Conservation (phyloP, 352 stramenopile species). For the Phytophthora podocarpi region DNA sequence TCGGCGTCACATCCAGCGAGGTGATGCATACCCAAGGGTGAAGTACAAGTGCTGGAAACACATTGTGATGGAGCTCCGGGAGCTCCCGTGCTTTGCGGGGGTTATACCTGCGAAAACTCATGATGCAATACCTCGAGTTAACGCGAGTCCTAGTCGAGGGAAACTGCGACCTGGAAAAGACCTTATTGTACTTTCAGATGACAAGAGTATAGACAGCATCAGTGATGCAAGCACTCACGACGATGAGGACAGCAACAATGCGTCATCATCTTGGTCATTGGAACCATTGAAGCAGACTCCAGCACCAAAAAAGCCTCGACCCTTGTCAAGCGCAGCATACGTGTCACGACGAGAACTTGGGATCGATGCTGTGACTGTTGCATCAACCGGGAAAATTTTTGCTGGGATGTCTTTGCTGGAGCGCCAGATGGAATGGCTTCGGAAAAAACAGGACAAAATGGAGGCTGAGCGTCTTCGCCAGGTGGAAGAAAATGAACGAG, state of each 20-base stretch:
- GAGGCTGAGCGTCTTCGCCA: constrained; percentile 66
- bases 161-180: constrained; percentile 82
- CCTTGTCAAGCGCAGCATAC: constrained; percentile 26
- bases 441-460: constrained; percentile 81
- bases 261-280: constrained; percentile 27
- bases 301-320: constrained; percentile 19
- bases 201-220: constrained; percentile 22
- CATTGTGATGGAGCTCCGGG: constrained; percentile 75
- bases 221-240: constrained; percentile 23
- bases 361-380: constrained; percentile 6
- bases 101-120: constrained; percentile 13
- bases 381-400: constrained; percentile 49
- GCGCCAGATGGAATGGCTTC: constrained; percentile 78
- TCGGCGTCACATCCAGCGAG: constrained; percentile 66
- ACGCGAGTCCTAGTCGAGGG: constrained; percentile 67
- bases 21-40: constrained; percentile 63
- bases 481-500: constrained; percentile 71
- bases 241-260: constrained; percentile 32
- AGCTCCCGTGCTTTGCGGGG: constrained; percentile 54
- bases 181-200: constrained; percentile 71
- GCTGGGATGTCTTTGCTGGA: constrained; percentile 77
- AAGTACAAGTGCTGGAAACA: constrained; percentile 84
- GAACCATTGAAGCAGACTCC: constrained; percentile 21
- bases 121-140: constrained; percentile 5
- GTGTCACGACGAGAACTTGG: constrained; percentile 16